Evolutionary conservation across 257 asterid species (phyloP).

Genomic region (Scutellaria minor): DNA sequence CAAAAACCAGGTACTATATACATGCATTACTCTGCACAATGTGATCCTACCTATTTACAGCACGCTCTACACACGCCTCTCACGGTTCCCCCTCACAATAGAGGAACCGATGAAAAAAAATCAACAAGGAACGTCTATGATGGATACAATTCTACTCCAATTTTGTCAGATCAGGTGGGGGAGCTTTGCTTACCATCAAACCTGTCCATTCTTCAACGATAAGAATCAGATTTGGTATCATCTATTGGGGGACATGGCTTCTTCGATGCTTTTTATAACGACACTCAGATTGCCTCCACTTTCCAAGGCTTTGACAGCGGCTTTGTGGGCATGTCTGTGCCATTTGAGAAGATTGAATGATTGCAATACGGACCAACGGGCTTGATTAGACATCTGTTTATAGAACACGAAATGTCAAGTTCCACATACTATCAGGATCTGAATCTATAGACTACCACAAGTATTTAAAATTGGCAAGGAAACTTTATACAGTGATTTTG

Average conservation of each 20-base stretch:
- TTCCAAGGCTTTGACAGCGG: conserved; percentile 79
- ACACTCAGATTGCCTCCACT: conserved; percentile 69
- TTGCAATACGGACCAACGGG: conserved; percentile 95
- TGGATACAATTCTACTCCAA: neutral
- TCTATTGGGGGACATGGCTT: conserved; percentile 55
- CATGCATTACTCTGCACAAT: too few relatives aligned
- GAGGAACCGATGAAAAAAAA: too few relatives aligned
- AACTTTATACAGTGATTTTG: conserved; percentile 3
- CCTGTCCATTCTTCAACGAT: neutral
- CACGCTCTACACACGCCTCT: neutral
- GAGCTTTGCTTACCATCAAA: conserved; percentile 9
- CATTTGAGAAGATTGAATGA: conserved; percentile 84
- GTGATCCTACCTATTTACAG: conserved; percentile 7
- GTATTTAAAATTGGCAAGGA: conserved; percentile 29
- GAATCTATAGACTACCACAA: conserved; percentile 10
- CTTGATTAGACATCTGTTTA: conserved; percentile 92
- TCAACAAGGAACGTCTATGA: neutral
- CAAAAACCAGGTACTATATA: too few relatives aligned
- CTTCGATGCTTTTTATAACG: conserved; percentile 76
- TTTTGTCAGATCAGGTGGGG: neutral
- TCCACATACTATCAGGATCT: neutral
- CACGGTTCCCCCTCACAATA: too few relatives aligned
- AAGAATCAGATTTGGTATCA: conserved; percentile 31
- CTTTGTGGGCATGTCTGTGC: conserved; percentile 85
- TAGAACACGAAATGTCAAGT: neutral